Evolutionary conservation across 108 stramenopile genomes (phyloP).

Genomic region (Skeletonema tropicum): DNA sequence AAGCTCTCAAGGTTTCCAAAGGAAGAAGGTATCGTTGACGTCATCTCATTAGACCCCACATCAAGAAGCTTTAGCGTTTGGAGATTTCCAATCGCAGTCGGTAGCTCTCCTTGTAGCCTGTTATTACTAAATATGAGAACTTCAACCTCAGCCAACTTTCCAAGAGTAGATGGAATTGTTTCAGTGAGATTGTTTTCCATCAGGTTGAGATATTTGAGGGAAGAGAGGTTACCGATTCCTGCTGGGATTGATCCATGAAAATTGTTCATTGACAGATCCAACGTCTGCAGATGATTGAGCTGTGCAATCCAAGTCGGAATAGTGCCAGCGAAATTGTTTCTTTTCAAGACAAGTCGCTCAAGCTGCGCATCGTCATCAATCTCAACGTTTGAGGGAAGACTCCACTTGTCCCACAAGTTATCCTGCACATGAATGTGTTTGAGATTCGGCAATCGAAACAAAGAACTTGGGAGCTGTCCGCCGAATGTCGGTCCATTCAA

Average conservation of each 20-base stretch:
- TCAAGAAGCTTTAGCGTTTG: neutral
- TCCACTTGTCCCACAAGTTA: neutral
- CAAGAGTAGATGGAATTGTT: slow-evolving; percentile 8
- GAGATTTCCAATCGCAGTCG: slow-evolving; percentile 7
- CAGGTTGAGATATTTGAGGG: slow-evolving; percentile 6
- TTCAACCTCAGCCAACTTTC: neutral
- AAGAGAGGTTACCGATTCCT: neutral
- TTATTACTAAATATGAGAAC: neutral
- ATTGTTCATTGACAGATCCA: neutral
- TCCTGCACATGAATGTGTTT: neutral
- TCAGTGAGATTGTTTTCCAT: slow-evolving; percentile 10
- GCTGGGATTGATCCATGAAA: neutral
- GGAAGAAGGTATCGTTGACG: neutral
- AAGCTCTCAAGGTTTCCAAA: slow-evolving; percentile 3
- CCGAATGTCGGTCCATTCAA: slow-evolving; percentile 10
- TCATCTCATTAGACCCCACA: slow-evolving; percentile 12
- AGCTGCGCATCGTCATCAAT: neutral
- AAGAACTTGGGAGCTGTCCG: neutral
- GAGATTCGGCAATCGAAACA: neutral
- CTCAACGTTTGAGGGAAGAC: neutral
- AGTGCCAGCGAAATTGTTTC: neutral
- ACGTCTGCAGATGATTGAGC: neutral
- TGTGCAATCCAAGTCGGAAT: slow-evolving; percentile 4
- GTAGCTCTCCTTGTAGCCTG: slow-evolving; percentile 3
- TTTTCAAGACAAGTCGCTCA: neutral